phyloP scores from a whole-genome alignment of 2,329 filamentous ascomycete genomes.

The Nothopassalora personata region DNA sequence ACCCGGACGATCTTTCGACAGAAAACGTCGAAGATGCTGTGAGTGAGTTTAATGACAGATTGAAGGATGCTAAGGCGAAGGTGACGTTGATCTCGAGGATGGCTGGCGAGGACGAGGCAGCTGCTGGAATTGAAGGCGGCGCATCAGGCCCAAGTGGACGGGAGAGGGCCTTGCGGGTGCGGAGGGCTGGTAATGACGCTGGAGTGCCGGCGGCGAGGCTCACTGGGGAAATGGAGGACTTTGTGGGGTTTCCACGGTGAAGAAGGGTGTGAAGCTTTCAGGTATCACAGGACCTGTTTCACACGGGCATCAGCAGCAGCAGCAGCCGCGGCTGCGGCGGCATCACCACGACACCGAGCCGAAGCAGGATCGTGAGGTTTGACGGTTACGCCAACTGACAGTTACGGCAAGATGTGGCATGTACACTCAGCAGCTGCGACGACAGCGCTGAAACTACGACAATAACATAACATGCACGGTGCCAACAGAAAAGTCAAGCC shows the following conservation, averaged over 20 bases:
- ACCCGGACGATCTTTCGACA: slow-evolving; percentile 70
- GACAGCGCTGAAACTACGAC: too few relatives aligned
- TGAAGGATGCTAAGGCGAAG: slow-evolving; percentile 79
- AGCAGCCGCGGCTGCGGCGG: too few relatives aligned
- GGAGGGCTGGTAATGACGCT: slow-evolving; percentile 10
- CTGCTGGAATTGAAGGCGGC: neutral
- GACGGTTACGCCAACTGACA: too few relatives aligned
- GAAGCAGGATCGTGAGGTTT: too few relatives aligned
- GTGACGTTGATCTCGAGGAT: slow-evolving; percentile 78
- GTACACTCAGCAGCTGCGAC: too few relatives aligned
- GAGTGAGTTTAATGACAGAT: slow-evolving; percentile 81
- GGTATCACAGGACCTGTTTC: too few relatives aligned
- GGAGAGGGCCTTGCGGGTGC: slow-evolving; percentile 17
- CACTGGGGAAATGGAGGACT: slow-evolving; percentile 37
- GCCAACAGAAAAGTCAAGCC: too few relatives aligned
- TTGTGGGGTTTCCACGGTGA: slow-evolving; percentile 24
- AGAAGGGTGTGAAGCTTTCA: neutral
- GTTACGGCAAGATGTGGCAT: too few relatives aligned
- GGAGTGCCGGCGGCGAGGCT: slow-evolving; percentile 17
- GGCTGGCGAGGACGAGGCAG: slow-evolving; percentile 42
- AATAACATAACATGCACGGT: too few relatives aligned
- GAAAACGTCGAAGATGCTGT: slow-evolving; percentile 85
- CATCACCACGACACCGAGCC: too few relatives aligned
- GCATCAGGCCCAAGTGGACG: slow-evolving; percentile 1
- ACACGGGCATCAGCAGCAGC: too few relatives aligned